These are phyloP conservation scores for Iberis pinnata DNA, from an alignment of 345 rosid genomes.

Conservation along the genomic window DNA sequence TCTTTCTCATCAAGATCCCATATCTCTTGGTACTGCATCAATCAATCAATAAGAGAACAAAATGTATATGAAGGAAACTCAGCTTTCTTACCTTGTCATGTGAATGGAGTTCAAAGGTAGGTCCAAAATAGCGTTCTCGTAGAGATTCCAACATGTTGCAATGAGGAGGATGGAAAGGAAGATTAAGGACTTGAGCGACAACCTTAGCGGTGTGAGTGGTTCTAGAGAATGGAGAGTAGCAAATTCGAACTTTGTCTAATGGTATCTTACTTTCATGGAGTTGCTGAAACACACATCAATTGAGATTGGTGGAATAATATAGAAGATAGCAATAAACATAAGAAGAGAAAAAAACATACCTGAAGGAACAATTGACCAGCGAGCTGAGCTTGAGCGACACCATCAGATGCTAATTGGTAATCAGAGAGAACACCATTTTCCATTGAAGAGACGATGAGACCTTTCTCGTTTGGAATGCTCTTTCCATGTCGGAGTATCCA, in stretches of 20 bases:
- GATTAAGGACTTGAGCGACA: slow-evolving; percentile 54
- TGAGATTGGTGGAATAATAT: neutral
- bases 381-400: slow-evolving; percentile 60
- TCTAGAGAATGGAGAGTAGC: slow-evolving; percentile 87
- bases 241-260: slow-evolving; percentile 61
- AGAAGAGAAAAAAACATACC: slow-evolving; percentile 31
- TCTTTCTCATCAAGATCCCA: slow-evolving; percentile 86
- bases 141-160: slow-evolving; percentile 79
- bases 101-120: slow-evolving; percentile 64
- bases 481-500: slow-evolving; percentile 83
- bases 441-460: slow-evolving; percentile 70
- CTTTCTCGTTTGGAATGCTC: slow-evolving; percentile 87
- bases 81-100: slow-evolving; percentile 95
- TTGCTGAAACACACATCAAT: slow-evolving; percentile 37
- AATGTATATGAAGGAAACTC: no score
- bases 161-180: slow-evolving; percentile 69
- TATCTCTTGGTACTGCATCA: slow-evolving; percentile 59
- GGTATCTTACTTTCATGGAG: slow-evolving; percentile 49
- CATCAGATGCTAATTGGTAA: slow-evolving; percentile 63
- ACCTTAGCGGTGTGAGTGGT: slow-evolving; percentile 75
- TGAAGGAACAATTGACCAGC: slow-evolving; percentile 67
- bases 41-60: slow-evolving; percentile 4
- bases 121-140: slow-evolving; percentile 90
- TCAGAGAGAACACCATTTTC: slow-evolving; percentile 67
- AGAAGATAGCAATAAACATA: no score